Evolutionary conservation across 1,284 basidiomycete genomes (phyloP).

Genomic region (Coniferiporia sulphurascens): DNA sequence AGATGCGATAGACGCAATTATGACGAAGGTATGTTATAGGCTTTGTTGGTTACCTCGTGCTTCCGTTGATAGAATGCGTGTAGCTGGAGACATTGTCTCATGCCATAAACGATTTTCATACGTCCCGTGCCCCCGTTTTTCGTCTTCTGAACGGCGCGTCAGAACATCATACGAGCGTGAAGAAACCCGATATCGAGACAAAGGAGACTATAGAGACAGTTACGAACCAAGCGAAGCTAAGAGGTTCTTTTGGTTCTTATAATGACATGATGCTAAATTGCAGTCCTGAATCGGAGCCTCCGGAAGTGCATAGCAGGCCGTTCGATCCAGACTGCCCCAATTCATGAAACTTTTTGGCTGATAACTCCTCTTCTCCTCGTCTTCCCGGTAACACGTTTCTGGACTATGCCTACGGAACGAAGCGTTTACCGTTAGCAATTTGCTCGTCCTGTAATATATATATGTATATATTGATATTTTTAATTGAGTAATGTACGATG

Average conservation of each 20-base stretch:
- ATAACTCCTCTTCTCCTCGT: too few species aligned
- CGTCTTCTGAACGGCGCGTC: background rate
- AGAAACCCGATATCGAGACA: background rate
- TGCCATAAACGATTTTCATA: constrained; percentile 18
- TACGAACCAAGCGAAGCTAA: background rate
- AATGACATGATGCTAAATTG: background rate
- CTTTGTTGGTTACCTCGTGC: background rate
- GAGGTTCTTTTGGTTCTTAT: background rate
- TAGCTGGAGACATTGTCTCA: constrained; percentile 14
- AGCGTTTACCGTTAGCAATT: too few species aligned
- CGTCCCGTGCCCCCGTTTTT: constrained; percentile 15
- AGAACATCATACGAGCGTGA: background rate
- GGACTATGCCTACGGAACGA: too few species aligned
- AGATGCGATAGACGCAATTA: constrained; percentile 60
- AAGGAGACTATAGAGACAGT: background rate
- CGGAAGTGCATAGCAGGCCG: background rate
- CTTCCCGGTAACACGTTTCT: too few species aligned
- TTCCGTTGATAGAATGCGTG: background rate
- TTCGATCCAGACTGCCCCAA: background rate
- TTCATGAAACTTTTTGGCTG: background rate
- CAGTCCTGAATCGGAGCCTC: background rate
- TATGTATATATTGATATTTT: too few species aligned
- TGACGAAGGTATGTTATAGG: constrained; percentile 52
- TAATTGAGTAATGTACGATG: too few species aligned
- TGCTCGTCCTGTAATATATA: too few species aligned